phyloP scores from a whole-genome alignment of 495 filamentous ascomycete species.

The Barbatosphaeria neglecta region DNA sequence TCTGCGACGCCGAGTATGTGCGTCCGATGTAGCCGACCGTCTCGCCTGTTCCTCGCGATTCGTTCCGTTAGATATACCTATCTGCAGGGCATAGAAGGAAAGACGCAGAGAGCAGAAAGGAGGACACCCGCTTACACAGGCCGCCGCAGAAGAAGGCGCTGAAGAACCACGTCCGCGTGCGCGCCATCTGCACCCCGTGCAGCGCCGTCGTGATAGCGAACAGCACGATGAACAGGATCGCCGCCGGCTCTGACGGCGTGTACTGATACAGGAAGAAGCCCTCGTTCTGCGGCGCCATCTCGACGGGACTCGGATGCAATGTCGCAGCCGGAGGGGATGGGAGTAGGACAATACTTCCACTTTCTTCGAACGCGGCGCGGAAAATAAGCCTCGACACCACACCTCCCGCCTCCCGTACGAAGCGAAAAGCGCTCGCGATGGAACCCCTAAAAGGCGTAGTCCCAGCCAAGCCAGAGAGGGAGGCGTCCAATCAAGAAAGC shows the following conservation, averaged over 20 bases:
- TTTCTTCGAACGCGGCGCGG: too few species aligned
- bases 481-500: too few species aligned
- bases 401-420: too few species aligned
- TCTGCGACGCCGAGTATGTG: constrained; percentile 4
- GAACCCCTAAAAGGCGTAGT: too few species aligned
- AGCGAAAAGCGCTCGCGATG: too few species aligned
- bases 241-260: constrained; percentile 33
- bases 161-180: constrained; percentile 19
- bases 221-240: constrained; percentile 34
- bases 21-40: constrained; percentile 3
- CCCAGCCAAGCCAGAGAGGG: too few species aligned
- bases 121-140: constrained; percentile 10
- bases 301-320: too few species aligned
- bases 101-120: background rate
- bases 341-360: too few species aligned
- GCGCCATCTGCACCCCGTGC: constrained; percentile 32
- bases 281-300: background rate
- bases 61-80: background rate
- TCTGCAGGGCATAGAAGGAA: background rate
- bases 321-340: too few species aligned
- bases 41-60: background rate
- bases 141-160: constrained; percentile 18
- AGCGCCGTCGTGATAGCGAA: constrained; percentile 29
- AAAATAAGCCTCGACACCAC: too few species aligned
- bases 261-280: constrained; percentile 33